Evolutionary conservation across 768 basidiomycete genomes (phyloP).

Genomic region (Pisolithus microcarpus): DNA sequence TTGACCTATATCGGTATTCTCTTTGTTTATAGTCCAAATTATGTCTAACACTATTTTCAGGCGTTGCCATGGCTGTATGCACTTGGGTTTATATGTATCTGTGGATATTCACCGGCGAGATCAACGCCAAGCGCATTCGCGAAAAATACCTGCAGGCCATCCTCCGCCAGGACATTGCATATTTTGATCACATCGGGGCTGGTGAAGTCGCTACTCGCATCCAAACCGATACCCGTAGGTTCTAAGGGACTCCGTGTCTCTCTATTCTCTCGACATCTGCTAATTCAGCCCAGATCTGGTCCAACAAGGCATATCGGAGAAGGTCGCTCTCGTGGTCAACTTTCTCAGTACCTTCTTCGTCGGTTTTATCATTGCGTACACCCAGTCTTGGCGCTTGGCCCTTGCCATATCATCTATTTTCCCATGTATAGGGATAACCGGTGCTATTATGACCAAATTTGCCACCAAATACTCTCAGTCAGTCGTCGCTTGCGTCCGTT

Average conservation of each 20-base stretch:
- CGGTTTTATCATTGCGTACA: conserved; percentile 73
- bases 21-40: neutral
- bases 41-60: conserved; percentile 28
- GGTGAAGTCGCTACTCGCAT: conserved; percentile 96
- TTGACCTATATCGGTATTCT: conserved; percentile 59
- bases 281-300: conserved; percentile 54
- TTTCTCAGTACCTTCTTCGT: conserved; percentile 67
- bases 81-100: conserved; percentile 67
- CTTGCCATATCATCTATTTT: conserved; percentile 76
- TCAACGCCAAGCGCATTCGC: conserved; percentile 76
- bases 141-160: conserved; percentile 76
- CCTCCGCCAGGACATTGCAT: conserved; percentile 81
- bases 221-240: conserved; percentile 76
- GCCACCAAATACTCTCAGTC: conserved; percentile 60
- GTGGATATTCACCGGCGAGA: conserved; percentile 73
- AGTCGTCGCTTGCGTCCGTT: conserved; percentile 20
- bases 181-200: conserved; percentile 86
- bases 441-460: conserved; percentile 64
- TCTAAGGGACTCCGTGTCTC: neutral
- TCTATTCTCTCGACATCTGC: neutral
- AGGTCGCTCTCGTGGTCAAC: conserved; percentile 62
- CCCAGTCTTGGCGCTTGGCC: conserved; percentile 74
- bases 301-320: conserved; percentile 87
- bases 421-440: conserved; percentile 74
- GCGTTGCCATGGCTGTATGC: conserved; percentile 66